Evolutionary conservation across 202 grass and related monocot genomes (phyloP).

Genomic region (Miscanthus sacchariflorus): DNA sequence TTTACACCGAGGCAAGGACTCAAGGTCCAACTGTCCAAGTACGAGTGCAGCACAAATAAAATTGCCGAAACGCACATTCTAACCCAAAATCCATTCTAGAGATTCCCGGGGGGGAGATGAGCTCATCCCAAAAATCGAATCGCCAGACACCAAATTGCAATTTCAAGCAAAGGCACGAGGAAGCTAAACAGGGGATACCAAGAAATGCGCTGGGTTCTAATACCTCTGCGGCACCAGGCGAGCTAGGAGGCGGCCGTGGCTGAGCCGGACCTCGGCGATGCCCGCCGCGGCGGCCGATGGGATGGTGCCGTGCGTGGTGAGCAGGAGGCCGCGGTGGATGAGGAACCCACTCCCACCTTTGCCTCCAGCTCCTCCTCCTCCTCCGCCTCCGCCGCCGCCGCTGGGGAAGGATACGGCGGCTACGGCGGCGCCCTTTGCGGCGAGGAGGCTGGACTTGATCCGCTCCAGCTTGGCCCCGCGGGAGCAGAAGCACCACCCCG

Average conservation of each 20-base stretch:
- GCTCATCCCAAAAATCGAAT: conserved; percentile 19
- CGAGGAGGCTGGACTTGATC: conserved; percentile 75
- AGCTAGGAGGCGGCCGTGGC: conserved; percentile 65
- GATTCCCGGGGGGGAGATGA: background rate
- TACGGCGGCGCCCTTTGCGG: conserved; percentile 76
- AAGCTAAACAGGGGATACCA: background rate
- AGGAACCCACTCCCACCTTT: conserved; percentile 76
- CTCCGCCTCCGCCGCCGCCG: conserved; percentile 14
- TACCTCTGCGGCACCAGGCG: conserved; percentile 87
- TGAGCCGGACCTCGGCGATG: conserved; percentile 70
- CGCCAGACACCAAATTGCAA: background rate
- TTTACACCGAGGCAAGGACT: background rate
- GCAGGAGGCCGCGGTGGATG: conserved; percentile 81
- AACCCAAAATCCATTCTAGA: conserved; percentile 23
- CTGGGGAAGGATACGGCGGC: conserved; percentile 60
- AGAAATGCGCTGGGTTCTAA: conserved; percentile 1
- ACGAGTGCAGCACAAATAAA: conserved; percentile 24
- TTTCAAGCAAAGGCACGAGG: background rate
- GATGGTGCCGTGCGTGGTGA: conserved; percentile 87
- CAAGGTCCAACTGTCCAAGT: background rate
- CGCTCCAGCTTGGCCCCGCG: conserved; percentile 80
- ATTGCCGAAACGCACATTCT: background rate
- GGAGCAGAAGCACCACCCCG: conserved; percentile 89
- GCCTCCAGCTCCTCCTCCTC: conserved; percentile 34
- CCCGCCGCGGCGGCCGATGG: conserved; percentile 64